Percentiles rank a stretch among this genome's conserved stretches.
These are phyloP conservation scores for Taphrina pruni DNA, from an alignment of 1,139 yeast genomes.

Conservation along the genomic window DNA sequence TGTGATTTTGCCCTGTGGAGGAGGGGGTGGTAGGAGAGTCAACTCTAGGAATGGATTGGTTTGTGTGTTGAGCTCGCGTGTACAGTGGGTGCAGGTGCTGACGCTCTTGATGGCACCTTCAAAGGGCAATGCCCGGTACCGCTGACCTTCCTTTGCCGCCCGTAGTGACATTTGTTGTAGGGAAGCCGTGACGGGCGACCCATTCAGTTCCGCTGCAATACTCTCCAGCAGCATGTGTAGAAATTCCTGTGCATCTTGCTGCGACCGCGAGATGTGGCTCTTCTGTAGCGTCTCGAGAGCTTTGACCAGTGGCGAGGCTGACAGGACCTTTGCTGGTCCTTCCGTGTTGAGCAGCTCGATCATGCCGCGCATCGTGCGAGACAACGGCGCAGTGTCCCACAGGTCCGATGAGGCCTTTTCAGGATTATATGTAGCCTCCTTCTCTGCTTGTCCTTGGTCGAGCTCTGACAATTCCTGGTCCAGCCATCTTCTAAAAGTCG, in stretches of 20 bases:
- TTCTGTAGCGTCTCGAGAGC: constrained; percentile 33
- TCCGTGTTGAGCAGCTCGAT: constrained; percentile 21
- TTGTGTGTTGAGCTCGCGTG: constrained; percentile 3
- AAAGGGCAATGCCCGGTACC: constrained; percentile 27
- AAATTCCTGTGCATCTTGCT: constrained; percentile 40
- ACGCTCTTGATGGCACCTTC: constrained; percentile 22
- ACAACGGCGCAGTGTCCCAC: constrained; percentile 2
- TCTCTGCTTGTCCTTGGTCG: neutral
- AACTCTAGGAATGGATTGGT: constrained; percentile 29
- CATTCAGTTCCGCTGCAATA: constrained; percentile 35
- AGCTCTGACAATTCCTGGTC: constrained; percentile 13
- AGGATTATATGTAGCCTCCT: neutral
- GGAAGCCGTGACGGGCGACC: constrained; percentile 21
- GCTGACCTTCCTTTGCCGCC: constrained; percentile 10
- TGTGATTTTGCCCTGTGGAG: constrained; percentile 6
- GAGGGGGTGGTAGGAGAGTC: constrained; percentile 23
- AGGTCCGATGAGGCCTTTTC: neutral
- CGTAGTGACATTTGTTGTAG: constrained; percentile 25
- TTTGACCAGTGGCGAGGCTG: constrained; percentile 24
- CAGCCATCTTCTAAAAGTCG: constrained; percentile 27
- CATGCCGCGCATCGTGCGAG: constrained; percentile 30
- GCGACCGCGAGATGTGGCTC: constrained; percentile 36
- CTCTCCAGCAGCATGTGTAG: constrained; percentile 35
- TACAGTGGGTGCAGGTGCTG: constrained; percentile 24
- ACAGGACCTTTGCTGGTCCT: constrained; percentile 32